Percentiles rank a stretch among this genome's conserved stretches.
Evolutionary conservation across 345 rosid genomes (phyloP).

Genomic region (Schrenkiella parvula): DNA sequence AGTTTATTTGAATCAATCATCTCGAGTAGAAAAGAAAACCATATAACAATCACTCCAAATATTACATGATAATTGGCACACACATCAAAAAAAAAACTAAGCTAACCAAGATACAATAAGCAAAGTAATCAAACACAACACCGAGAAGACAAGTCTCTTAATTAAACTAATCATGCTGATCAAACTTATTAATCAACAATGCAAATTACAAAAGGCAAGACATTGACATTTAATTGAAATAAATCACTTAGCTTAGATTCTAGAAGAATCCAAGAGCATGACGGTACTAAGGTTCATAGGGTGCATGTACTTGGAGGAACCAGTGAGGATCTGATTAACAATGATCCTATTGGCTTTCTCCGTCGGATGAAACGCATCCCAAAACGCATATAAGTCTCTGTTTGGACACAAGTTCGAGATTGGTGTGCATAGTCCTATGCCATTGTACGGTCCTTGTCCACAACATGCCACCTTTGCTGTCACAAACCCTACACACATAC

Average conservation of each 20-base stretch:
- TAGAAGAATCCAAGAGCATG: conserved; percentile 49
- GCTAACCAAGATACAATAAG: conserved; percentile 4
- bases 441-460: conserved; percentile 74
- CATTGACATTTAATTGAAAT: background rate
- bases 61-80: conserved; percentile 10
- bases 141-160: background rate
- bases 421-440: conserved; percentile 65
- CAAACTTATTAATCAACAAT: conserved; percentile 8
- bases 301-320: conserved; percentile 49
- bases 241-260: conserved; percentile 14
- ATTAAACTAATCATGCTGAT: background rate
- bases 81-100: background rate
- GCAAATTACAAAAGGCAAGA: conserved; percentile 9
- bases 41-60: conserved; percentile 13
- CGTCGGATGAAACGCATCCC: conserved; percentile 82
- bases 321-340: conserved; percentile 44
- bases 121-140: conserved; percentile 4
- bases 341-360: conserved; percentile 62
- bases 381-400: conserved; percentile 52
- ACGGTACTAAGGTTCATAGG: conserved; percentile 71
- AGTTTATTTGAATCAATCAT: background rate
- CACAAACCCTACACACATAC: conserved; percentile 51
- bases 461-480: conserved; percentile 70
- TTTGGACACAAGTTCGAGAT: conserved; percentile 64
- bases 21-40: background rate